Evolutionary conservation across 2,329 filamentous ascomycete species (phyloP), one percentile per base, ranked within the genome.

Genomic region (Dendryphion nanum): DNA sequence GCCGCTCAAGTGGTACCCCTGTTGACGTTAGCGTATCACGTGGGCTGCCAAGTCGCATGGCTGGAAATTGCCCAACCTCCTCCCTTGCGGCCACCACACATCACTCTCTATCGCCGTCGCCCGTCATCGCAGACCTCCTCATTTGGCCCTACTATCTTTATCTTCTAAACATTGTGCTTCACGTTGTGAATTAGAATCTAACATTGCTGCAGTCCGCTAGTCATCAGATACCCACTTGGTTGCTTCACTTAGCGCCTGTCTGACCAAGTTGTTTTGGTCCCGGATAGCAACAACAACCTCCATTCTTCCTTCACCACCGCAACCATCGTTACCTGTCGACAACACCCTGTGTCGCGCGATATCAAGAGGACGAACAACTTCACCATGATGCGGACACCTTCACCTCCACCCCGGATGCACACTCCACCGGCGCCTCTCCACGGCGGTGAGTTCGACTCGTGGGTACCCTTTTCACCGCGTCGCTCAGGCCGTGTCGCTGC

Each of bases 381-480:
- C 45, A 51, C 34, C 28, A 67, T 68, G 64, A 56, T 66, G 33
- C 61, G 75, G 37, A 86, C 83, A 30, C 83, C 84, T 48, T 78
- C 82, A 35, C 81, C 79, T 46, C 72, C 78, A 24, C 64, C 70
- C 29, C 68, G 70, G 47, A 67, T 85, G 45, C 79, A 73, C 59
- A 86, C 83, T 33, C 86, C 86, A 44, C 77, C 78, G 28, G 82
- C 85, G 38, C 86, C 86, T 33, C 77, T 77, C 42, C 77, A 81
- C 57, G 85, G 85, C 33, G 40, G 66, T 24, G 81, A 74, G 54
- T 72, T 75, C 49, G 85, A 90, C 65, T 68, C 73, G 46, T 89
- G 83, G 73, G 78, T 86, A 56, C 85, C 85, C 30, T 89, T 82
- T 59, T 81, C 82, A 43, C 82, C 83, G 38, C 78, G 84, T 62